Evolutionary conservation across 176 grass and related monocot species (phyloP), one percentile per base, ranked within the genome.

Genomic region (Raddia guianensis): DNA sequence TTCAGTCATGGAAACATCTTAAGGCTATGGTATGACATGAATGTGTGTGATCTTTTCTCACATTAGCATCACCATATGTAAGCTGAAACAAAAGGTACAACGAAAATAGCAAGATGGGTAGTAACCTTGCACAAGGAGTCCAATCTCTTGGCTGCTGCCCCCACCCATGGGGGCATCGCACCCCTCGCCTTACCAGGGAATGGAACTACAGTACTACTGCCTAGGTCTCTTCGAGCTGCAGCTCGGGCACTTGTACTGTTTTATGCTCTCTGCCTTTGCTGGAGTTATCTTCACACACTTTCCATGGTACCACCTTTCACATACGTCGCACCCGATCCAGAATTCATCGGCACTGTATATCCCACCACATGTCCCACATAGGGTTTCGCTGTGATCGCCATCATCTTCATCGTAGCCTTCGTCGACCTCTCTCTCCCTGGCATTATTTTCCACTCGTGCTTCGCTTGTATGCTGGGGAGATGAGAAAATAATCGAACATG

Each of bases 261-360:
- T 99, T 84, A 99, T 99, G 74, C 90, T 95, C 18, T 99, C 93
- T 2, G 97, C 97, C 86, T 99, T 99, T 0, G 87, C 90, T 7
- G 96, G 96, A 56, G 90, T 99, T 79, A 95, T 95, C 90, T 95
- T 99, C 78, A 99, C 96, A 8, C 96, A 95, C 73, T 99, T 99
- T 27, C 96, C 96, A 6, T 99, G 96, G 42, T 91, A 99, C 96
- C 96, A 99, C 82, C 83, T 92, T 73, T 95, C 92, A 2, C 96
- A 99, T 44, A 93, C 65, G n/a, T 99, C 96, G 9, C 96, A 98
- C 1, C 92, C 91, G 2, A 95, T 99, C 96, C 96, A 95, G 73
- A 99, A 99, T 80, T 99, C 97, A 4, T 91, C 87, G 0, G 97
- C 90, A 2, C 72, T 95, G 51, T 99, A 99, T 62, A 85, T 93